Base-by-base conservation (phyloP, 2,329 filamentous ascomycete species). In the Volutella citrinella region DNA sequence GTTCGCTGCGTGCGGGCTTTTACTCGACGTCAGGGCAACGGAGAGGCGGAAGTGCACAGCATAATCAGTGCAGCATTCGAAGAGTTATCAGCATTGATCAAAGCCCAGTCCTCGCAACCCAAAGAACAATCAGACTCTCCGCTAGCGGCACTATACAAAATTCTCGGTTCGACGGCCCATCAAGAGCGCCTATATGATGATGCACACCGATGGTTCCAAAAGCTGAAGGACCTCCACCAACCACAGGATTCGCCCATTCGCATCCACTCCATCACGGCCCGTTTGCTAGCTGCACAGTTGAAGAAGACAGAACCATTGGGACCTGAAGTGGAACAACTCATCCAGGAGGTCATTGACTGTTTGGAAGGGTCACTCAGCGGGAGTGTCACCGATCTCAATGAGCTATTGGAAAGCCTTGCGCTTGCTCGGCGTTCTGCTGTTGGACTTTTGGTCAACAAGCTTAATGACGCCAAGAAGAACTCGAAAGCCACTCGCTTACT, bases 1-100 rank as follows among this genome's bases (percentile, higher is more conserved):
- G 69, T 73, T 1, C 76, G 75, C 32, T 88, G 79, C 43, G 48
- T 85, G 13, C 64, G 69, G 9, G 74, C 83, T 2, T 84, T 81
- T 45, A 61, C 68, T 12, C 69, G 82, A 36, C 72, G 82, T 38
- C 59, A 64, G 5, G 46, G 63, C 10, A 64, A 64, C 27, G 49
- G 56, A 6, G 55, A 60, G 3, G 54, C 55, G 3, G 61, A 61
- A 5, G 49, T 69, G 10, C 64, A 67, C 34, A 51, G 60, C 19
- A 57, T 60, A 17, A 55, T 61, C 12, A 40, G 51, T 7, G 34
- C 44, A 10, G 48, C 59, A 2, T 64, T 64, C 27, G 43, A 63
- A 2, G 42, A 43, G 2, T 43, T 68, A 18, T 48, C 52, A 41
- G 40, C 48, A 7, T 43, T 60, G 6, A 39, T 72, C n/a, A 49